Conservation (phyloP, 768 basidiomycete species). For the Cantharellus cinnabarinus region DNA sequence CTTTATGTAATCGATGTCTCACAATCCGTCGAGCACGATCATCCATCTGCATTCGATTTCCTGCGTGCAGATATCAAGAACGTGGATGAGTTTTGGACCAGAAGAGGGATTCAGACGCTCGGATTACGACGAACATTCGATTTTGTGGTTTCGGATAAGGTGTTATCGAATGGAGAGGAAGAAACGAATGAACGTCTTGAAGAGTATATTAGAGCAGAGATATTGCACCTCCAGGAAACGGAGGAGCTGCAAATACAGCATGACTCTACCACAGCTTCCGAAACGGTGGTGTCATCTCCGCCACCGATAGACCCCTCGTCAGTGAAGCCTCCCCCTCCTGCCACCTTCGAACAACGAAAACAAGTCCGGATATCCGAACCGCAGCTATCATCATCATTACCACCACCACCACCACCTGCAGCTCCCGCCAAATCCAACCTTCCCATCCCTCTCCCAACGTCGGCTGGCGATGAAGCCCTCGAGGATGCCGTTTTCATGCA, state of each 20-base stretch:
- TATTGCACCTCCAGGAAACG: not conserved
- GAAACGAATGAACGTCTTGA: not conserved
- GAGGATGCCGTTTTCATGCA: constrained; percentile 80
- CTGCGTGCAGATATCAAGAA: constrained; percentile 82
- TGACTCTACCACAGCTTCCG: not conserved
- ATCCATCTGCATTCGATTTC: constrained; percentile 92
- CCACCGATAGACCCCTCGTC: not conserved
- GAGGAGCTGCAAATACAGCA: no score
- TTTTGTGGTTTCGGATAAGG: constrained; percentile 35
- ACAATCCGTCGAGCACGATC: constrained; percentile 96
- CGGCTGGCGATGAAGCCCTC: constrained; percentile 20
- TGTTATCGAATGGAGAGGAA: not conserved
- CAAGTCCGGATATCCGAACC: constrained; percentile 7
- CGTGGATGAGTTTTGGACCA: constrained; percentile 77
- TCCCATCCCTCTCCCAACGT: no score
- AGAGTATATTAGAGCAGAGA: not conserved
- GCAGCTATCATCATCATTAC: no score
- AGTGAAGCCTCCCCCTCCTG: not conserved
- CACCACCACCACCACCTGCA: no score
- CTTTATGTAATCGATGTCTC: constrained; percentile 95
- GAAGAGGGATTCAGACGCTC: constrained; percentile 51
- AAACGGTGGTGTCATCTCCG: not conserved
- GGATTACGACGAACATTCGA: constrained; percentile 74
- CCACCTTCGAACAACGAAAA: constrained; percentile 7
- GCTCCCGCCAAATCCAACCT: no score